Percentiles rank a stretch among this genome's conserved stretches.
These are phyloP conservation scores for Rhynchospora pubera DNA, from an alignment of 176 grass and related monocot genomes.

Conservation along the genomic window DNA sequence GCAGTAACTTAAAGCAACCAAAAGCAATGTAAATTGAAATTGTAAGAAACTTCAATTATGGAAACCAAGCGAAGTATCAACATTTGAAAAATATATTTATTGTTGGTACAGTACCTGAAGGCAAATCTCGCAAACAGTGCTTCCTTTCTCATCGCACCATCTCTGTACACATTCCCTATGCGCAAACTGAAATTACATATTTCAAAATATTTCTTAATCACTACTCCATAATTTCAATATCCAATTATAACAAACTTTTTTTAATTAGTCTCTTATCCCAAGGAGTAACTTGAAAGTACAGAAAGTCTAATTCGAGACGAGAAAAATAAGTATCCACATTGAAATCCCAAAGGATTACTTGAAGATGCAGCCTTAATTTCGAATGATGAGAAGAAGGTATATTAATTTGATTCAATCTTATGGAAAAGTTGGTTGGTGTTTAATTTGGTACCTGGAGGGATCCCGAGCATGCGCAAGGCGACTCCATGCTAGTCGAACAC, in stretches of 20 bases:
- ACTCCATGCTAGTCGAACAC: slow-evolving; percentile 43
- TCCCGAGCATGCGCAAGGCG: slow-evolving; percentile 80
- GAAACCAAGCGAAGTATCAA: background rate
- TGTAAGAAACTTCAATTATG: too few relatives aligned
- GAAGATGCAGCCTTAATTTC: background rate
- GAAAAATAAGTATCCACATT: too few relatives aligned
- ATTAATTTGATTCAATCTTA: background rate
- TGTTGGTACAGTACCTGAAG: slow-evolving; percentile 63
- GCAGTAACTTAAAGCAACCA: background rate
- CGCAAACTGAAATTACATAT: slow-evolving; percentile 45
- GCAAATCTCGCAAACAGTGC: slow-evolving; percentile 84
- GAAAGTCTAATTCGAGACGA: too few relatives aligned
- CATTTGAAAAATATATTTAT: background rate
- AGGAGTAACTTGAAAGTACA: background rate
- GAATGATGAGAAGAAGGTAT: background rate
- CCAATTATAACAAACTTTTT: background rate
- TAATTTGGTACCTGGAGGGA: slow-evolving; percentile 56
- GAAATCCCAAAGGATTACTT: background rate
- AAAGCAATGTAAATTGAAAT: background rate
- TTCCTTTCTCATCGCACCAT: slow-evolving; percentile 97
- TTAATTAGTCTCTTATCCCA: background rate
- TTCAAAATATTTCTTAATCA: background rate
- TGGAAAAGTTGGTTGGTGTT: background rate
- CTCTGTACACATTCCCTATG: slow-evolving; percentile 89
- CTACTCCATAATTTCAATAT: background rate